Evolutionary conservation across 208 protist genomes (phyloP), one percentile per base, ranked within the genome.

Genomic region (Kentomonas sorsogonicus): DNA sequence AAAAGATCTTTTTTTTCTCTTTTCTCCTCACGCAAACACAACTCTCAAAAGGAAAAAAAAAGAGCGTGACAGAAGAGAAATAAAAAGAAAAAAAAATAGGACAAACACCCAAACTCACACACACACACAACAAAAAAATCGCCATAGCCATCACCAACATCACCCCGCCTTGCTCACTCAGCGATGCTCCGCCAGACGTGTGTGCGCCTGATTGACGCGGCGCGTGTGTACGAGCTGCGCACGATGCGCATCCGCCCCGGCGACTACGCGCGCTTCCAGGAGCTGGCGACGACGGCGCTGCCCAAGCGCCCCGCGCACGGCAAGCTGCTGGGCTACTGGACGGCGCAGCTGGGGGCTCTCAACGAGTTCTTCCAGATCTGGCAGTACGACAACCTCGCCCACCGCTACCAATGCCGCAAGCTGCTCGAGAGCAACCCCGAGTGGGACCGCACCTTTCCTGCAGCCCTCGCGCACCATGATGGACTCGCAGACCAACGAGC

Each of bases 301-400:
- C 53, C 73, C 10, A 45, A 77, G 23, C 71, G 79, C 30, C 72
- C 79, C 15, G 18, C 56, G 22, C 40, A 75, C 41, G 69, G 77
- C 15, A 46, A 34, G 36, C 86, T 79, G 55, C 63, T 78, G 48
- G 86, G 78, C 22, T 89, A 73, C 67, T 93, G 83, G 83, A 79
- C 75, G 5, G 69, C 74, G 39, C 80, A 93, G 59, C 64, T 91
- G 27, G 86, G 86, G n/a, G 79, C 47, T 2, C 45, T 89, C 1
- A 88, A 90, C 38, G 69, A 91, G 66, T 77, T 79, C 50, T 31
- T 87, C 11, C 77, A 88, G 39, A 60, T 93, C 23, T 91, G 86
- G 83, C 61, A 87, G 54, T 93, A 86, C 53, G 74, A 90, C 29
- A 76, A 69, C 47, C 68, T 93, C 26, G 50, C 73, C 60, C 80